Evolutionary conservation across 495 filamentous ascomycete species (phyloP).

Genomic region (Aspergillus affinis): DNA sequence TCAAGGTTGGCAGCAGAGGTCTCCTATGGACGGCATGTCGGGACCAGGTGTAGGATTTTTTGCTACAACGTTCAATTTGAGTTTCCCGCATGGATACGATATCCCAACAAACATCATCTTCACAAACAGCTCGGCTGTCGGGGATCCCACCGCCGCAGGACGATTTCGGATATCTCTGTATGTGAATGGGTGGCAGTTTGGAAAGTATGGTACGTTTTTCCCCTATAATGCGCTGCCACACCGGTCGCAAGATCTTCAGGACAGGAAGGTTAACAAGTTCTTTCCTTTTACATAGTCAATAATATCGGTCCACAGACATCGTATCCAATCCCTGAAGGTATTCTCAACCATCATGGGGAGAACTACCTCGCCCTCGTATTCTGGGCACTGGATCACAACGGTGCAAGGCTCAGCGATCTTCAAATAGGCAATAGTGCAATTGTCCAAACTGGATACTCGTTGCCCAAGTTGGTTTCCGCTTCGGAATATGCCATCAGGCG

Average conservation of each 20-base stretch:
- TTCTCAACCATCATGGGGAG: slow-evolving; percentile 62
- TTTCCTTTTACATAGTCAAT: slow-evolving; percentile 31
- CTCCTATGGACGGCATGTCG: slow-evolving; percentile 54
- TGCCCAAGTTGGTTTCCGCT: too few species aligned
- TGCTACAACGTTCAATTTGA: slow-evolving; percentile 55
- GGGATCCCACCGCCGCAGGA: too few species aligned
- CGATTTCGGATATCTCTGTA: too few species aligned
- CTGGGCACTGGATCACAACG: slow-evolving; percentile 60
- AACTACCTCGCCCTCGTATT: slow-evolving; percentile 61
- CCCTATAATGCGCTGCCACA: too few species aligned
- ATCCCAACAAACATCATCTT: slow-evolving; percentile 62
- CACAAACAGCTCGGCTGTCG: slow-evolving; percentile 54
- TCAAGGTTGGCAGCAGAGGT: slow-evolving; percentile 40
- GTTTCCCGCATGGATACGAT: slow-evolving; percentile 57
- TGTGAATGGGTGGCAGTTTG: slow-evolving; percentile 77
- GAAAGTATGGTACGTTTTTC: slow-evolving; percentile 51
- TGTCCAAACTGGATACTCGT: too few species aligned
- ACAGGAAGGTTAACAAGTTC: too few species aligned
- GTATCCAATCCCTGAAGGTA: slow-evolving; percentile 67
- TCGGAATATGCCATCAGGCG: too few species aligned
- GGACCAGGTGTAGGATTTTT: slow-evolving; percentile 63
- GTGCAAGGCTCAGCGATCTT: too few species aligned
- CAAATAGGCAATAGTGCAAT: too few species aligned
- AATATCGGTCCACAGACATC: slow-evolving; percentile 72
- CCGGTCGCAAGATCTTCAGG: too few species aligned